Conservation (phyloP, 495 filamentous ascomycete species). For the Penicillium argentinense region DNA sequence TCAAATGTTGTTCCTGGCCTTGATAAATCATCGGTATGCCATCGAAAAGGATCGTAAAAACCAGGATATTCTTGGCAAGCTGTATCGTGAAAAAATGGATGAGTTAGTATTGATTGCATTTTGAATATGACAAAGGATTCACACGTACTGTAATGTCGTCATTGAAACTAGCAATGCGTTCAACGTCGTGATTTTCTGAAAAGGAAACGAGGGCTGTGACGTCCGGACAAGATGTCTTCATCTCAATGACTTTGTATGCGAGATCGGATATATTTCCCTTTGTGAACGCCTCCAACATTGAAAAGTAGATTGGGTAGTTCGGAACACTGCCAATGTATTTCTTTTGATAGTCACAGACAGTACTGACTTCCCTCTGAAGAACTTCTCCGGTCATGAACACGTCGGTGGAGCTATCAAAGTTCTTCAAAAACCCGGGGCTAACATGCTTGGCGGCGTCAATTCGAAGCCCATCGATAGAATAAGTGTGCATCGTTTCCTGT, state of each 20-base stretch:
- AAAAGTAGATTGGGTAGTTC: constrained; percentile 70
- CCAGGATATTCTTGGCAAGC: constrained; percentile 65
- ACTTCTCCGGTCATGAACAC: constrained; percentile 70
- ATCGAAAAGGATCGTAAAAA: constrained; percentile 69
- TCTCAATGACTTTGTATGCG: constrained; percentile 46
- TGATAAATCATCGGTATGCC: constrained; percentile 64
- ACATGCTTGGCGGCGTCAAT: constrained; percentile 77
- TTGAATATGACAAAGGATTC: neutral
- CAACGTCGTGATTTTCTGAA: constrained; percentile 75
- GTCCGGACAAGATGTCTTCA: constrained; percentile 56
- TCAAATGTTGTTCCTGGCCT: constrained; percentile 73
- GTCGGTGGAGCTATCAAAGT: constrained; percentile 55
- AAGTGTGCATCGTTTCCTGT: constrained; percentile 58
- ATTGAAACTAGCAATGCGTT: constrained; percentile 55
- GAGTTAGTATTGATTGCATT: neutral
- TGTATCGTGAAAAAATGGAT: constrained; percentile 15
- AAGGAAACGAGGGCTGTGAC: constrained; percentile 66
- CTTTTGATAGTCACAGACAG: constrained; percentile 54
- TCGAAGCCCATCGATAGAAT: constrained; percentile 74
- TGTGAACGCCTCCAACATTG: constrained; percentile 60
- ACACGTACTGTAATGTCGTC: constrained; percentile 41
- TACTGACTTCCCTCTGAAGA: constrained; percentile 51
- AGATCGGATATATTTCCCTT: constrained; percentile 53
- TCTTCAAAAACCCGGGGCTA: constrained; percentile 61
- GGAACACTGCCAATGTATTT: constrained; percentile 50